A percentile compares a stretch with the other conserved stretches of the same genome.
phyloP scores from a whole-genome alignment of 2,329 filamentous ascomycete genomes.

The Cladosporium austrohemisphaericum region DNA sequence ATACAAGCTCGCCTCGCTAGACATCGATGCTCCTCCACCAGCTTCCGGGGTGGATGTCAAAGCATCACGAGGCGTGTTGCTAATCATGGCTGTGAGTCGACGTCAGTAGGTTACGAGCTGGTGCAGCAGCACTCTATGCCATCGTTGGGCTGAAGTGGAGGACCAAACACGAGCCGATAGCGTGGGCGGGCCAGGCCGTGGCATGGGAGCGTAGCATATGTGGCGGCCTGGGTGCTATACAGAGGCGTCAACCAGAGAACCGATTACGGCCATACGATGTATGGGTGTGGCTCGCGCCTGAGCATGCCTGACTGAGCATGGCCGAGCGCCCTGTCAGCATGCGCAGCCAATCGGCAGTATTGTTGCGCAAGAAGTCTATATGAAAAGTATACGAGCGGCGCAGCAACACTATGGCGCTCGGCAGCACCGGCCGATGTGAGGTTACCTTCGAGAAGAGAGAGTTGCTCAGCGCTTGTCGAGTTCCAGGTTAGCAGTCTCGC shows the following conservation, averaged over 20 bases:
- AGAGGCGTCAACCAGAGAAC: not conserved
- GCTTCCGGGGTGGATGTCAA: constrained; percentile 1
- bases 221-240: constrained; percentile 1
- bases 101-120: constrained; percentile 5
- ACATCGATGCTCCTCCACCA: constrained; percentile 5
- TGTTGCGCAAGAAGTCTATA: not conserved
- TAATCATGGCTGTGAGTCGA: constrained; percentile 5
- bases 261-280: not conserved
- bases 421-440: constrained; percentile 11
- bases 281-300: constrained; percentile 8
- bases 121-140: constrained; percentile 8
- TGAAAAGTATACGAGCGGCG: constrained; percentile 11
- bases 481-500: not conserved
- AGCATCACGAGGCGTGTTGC: constrained; percentile 13
- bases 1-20: not conserved
- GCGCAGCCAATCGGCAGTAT: constrained; percentile 3
- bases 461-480: not conserved
- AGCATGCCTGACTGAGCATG: not conserved
- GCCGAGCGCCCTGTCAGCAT: constrained; percentile 4
- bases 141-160: constrained; percentile 2
- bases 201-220: constrained; percentile 10
- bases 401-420: constrained; percentile 9
- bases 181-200: constrained; percentile 6
- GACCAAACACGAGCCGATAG: constrained; percentile 12
- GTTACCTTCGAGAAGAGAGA: constrained; percentile 6